Evolutionary conservation across 768 basidiomycete genomes (phyloP).

Genomic region (Solioccasus polychromus): DNA sequence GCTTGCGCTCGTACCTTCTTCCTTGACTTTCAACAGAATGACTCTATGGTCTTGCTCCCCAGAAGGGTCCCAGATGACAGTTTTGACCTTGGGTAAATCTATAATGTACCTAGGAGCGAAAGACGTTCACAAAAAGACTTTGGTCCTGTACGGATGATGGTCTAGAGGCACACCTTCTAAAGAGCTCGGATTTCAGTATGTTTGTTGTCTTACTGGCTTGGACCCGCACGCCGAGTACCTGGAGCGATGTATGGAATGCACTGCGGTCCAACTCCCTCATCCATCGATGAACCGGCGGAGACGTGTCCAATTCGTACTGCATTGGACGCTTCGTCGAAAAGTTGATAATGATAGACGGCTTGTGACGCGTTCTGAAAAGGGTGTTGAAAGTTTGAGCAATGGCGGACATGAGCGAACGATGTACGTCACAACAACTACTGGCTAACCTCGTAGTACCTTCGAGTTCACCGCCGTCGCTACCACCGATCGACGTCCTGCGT

Average conservation of each 20-base stretch:
- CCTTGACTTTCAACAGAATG: conserved; percentile 60
- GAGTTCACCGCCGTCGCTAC: conserved; percentile 13
- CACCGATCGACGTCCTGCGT: conserved; percentile 43
- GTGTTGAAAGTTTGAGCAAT: conserved; percentile 6
- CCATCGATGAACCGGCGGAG: conserved; percentile 50
- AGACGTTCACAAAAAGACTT: conserved; percentile 10
- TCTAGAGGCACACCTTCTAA: conserved; percentile 51
- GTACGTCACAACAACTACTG: too few species aligned
- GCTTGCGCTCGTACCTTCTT: conserved; percentile 50
- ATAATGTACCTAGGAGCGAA: conserved; percentile 58
- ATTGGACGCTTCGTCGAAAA: conserved; percentile 9
- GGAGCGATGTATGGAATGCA: conserved; percentile 62
- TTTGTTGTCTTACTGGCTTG: conserved; percentile 51
- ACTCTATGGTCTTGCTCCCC: conserved; percentile 52
- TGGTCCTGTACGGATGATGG: neutral
- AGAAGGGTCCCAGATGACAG: conserved; percentile 50
- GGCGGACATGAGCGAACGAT: conserved; percentile 20
- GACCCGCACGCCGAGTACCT: conserved; percentile 67
- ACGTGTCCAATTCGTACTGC: conserved; percentile 31
- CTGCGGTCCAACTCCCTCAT: conserved; percentile 57
- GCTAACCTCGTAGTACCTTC: too few species aligned
- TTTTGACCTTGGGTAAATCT: conserved; percentile 66
- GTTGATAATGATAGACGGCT: neutral
- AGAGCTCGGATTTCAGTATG: conserved; percentile 53
- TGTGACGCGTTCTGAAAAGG: conserved; percentile 5